Evolutionary conservation across 2,329 filamentous ascomycete species (phyloP).

Genomic region (Alternaria panax): DNA sequence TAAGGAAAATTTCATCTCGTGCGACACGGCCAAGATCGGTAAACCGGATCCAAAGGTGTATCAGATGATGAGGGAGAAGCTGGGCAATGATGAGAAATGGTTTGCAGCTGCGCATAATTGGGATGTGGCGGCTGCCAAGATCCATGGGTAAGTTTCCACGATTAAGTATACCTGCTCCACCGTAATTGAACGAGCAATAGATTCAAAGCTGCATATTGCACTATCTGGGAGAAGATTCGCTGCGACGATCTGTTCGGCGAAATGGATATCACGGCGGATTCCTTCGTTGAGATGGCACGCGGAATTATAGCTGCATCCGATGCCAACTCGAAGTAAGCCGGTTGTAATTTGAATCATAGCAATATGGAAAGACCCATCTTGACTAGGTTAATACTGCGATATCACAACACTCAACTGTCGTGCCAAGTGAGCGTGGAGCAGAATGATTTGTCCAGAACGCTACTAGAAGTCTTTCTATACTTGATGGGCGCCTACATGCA

Average conservation of each 20-base stretch:
- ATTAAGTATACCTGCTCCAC: not conserved
- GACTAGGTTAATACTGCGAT: not conserved
- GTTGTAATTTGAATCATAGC: not conserved
- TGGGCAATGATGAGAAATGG: not conserved
- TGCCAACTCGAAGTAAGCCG: not conserved
- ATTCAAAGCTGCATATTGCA: not conserved
- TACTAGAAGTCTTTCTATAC: not conserved
- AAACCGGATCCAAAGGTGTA: not conserved
- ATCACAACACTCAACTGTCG: not conserved
- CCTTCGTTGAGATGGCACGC: not conserved
- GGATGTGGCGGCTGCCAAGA: not conserved
- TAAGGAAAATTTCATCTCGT: not conserved
- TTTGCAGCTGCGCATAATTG: not conserved
- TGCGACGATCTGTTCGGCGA: not conserved
- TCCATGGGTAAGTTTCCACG: not conserved
- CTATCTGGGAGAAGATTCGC: not conserved
- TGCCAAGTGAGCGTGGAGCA: not conserved
- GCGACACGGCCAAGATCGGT: not conserved
- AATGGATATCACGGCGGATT: not conserved
- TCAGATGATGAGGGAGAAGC: not conserved
- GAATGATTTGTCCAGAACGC: not conserved
- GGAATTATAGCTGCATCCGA: not conserved
- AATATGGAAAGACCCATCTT: not conserved
- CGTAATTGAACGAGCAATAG: not conserved
- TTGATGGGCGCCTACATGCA: not conserved